Evolutionary conservation across 2,329 filamentous ascomycete genomes (phyloP).

Genomic region (Ceratocystis colombiana): DNA sequence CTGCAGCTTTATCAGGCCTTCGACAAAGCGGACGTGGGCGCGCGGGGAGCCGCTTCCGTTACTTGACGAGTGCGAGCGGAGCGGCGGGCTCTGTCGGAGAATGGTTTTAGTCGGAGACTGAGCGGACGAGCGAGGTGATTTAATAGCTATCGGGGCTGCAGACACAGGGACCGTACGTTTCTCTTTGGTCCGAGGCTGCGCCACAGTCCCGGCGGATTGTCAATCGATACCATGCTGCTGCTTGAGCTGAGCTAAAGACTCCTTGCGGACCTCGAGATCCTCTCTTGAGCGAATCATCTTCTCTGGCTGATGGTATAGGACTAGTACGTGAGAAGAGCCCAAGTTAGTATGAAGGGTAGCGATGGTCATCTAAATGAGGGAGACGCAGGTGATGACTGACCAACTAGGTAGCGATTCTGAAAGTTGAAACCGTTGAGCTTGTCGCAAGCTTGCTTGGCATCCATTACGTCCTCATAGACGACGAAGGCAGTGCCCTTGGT

Average conservation of each 20-base stretch:
- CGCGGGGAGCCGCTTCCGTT: constrained; percentile 24
- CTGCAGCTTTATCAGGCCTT: constrained; percentile 23
- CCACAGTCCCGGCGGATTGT: constrained; percentile 64
- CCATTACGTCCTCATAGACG: constrained; percentile 98
- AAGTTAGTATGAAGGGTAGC: neutral
- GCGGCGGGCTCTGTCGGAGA: constrained; percentile 24
- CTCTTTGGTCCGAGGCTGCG: constrained; percentile 33
- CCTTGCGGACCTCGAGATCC: constrained; percentile 84
- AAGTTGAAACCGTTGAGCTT: constrained; percentile 99
- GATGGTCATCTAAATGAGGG: neutral
- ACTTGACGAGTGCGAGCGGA: constrained; percentile 16
- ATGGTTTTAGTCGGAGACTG: constrained; percentile 24
- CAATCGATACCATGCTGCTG: constrained; percentile 97
- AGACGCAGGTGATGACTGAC: constrained; percentile 44
- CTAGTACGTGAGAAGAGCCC: constrained; percentile 31
- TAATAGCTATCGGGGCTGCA: constrained; percentile 25
- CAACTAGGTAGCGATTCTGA: constrained; percentile 96
- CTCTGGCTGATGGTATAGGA: constrained; percentile 55
- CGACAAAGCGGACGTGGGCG: constrained; percentile 25
- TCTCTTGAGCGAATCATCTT: constrained; percentile 75
- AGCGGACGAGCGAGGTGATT: constrained; percentile 24
- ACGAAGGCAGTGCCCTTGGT: constrained; percentile 98
- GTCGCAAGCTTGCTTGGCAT: constrained; percentile 97
- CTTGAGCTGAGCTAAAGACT: constrained; percentile 97
- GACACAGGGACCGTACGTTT: constrained; percentile 25